Base-by-base conservation (phyloP, 768 basidiomycete genomes). In the Leccinum longicurvipes region DNA sequence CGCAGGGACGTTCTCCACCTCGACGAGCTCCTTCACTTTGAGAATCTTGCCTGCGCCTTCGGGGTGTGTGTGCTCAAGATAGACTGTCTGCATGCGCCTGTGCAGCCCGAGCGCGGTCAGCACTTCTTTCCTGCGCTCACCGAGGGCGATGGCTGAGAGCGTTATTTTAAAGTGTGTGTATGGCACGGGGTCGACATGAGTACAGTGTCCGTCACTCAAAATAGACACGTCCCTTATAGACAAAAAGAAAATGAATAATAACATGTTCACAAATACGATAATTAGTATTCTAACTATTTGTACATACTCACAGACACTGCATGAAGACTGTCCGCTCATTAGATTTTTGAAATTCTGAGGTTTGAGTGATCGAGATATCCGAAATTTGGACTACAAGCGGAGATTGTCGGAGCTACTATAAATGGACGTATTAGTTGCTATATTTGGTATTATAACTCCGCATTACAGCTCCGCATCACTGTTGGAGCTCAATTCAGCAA, bases 141-240 rank as follows among this genome's bases (percentile, higher is more conserved):
- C 86, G 10, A 96, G 82, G 1, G 91, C 87, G 59, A 95, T 93
- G 47, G 85, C 87, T 6, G 93, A 95, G 53, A 94, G 85, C 19
- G 93, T 96, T 64, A 98, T 87, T 76, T 89, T 89, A 77, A 82
- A 94, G 73, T 96, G 90, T 0, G 93, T 91, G 32, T 72, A 74
- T 51, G 77, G 75, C 45, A 54, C 55, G 5, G 42, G 36, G n/a
- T 49, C 39, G n/a, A n/a, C n/a, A 25, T 48, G 39, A 29, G 6
- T 29, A 29, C 28, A 29, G 28, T 29, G 28, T 29, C 28, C 28
- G 28, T 29, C 51, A 52, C 41, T 52, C 51, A 44, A 52, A 52
- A 52, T 52, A 52, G 41, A 29, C 41, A 52, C 29, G 28, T 44
- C 51, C 28, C 28, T 29, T 29, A 29, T 29, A 28, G n/a, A n/a